These are phyloP conservation scores for Leptoxyphium fumago DNA, from an alignment of 2,329 filamentous ascomycete genomes.

Conservation along the genomic window DNA sequence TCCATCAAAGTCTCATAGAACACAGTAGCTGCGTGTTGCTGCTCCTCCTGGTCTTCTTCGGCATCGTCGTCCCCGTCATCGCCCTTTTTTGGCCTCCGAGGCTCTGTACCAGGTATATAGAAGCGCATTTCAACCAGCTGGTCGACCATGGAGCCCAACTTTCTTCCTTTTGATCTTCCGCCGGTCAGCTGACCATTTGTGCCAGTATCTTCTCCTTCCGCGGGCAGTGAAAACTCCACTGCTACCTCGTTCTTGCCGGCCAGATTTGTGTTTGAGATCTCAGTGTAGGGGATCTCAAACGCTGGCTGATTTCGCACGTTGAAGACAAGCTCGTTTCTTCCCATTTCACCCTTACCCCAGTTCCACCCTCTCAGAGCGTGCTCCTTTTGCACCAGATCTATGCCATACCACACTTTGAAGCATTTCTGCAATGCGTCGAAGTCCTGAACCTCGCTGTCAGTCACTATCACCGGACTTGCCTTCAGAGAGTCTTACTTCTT, in stretches of 20 bases:
- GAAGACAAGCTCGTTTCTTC: conserved; percentile 87
- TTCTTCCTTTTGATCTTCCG: conserved; percentile 64
- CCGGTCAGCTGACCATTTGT: conserved; percentile 61
- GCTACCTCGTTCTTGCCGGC: conserved; percentile 96
- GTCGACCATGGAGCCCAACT: conserved; percentile 75
- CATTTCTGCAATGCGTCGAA: conserved; percentile 80
- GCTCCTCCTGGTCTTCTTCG: conserved; percentile 46
- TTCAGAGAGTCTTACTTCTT: conserved; percentile 43
- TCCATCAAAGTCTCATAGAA: conserved; percentile 98
- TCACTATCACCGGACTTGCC: not conserved
- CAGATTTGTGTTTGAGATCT: conserved; percentile 94
- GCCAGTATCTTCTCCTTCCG: conserved; percentile 55
- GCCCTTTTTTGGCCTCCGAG: conserved; percentile 54
- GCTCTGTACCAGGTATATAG: conserved; percentile 86
- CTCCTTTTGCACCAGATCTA: conserved; percentile 81
- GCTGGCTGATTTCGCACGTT: conserved; percentile 93
- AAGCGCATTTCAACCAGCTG: conserved; percentile 98
- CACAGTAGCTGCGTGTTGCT: conserved; percentile 89
- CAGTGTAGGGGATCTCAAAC: conserved; percentile 92
- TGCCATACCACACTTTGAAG: conserved; percentile 97
- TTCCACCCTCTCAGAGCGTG: conserved; percentile 96
- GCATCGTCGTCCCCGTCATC: conserved; percentile 49
- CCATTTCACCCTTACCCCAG: conserved; percentile 96
- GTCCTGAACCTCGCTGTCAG: conserved; percentile 38
- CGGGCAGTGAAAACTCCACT: conserved; percentile 74